Base-by-base conservation (phyloP, 164 flowering plant species). In the Tetrastigma voinierianum region DNA sequence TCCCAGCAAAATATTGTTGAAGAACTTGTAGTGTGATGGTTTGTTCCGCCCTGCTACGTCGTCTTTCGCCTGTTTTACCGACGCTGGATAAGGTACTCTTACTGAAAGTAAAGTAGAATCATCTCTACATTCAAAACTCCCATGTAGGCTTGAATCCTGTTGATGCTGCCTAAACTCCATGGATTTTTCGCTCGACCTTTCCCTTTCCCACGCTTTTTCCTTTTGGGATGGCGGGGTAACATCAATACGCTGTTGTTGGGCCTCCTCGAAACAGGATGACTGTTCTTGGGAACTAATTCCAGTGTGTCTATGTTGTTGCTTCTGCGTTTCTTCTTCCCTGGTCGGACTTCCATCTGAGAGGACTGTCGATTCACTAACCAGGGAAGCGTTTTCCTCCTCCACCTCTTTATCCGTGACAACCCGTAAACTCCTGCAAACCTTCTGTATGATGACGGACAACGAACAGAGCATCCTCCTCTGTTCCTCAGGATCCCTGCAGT, bases 331-430 rank as follows among this genome's bases (percentile, higher is more conserved):
- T 51, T 70, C 72, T 54, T 74, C 77, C 57, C 64, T 24, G 17
- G 12, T 53, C 19, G 68, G 64, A 65, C 67, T 57, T 68, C 64
- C 65, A 20, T 65, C 69, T 45, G 81, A 67, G 69, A 83, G 69
- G 32, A 59, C 56, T 67, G 44, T 15, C n/a, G 67, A 48, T 64
- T 80, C 79, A 65, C 67, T 57, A 48, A 43, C 60, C 1, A 58
- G 67, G 1, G 65, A 58, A n/a, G 32, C 13, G 52, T 63, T 23
- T 63, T 83, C 88, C 72, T 78, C 78, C 68, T 76, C 78, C 8
- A 85, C 67, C 72, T 89, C 95, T 82, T 79, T 69, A 15, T 84
- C 84, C 46, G 83, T 71, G 16, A 82, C 61, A 48, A 77, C 72
- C 10, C 85, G 77, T 58, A 79, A 71, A 70, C 58, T 75, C 51